Conservation (phyloP, 2,329 filamentous ascomycete genomes). For the Colletotrichum somersetense region DNA sequence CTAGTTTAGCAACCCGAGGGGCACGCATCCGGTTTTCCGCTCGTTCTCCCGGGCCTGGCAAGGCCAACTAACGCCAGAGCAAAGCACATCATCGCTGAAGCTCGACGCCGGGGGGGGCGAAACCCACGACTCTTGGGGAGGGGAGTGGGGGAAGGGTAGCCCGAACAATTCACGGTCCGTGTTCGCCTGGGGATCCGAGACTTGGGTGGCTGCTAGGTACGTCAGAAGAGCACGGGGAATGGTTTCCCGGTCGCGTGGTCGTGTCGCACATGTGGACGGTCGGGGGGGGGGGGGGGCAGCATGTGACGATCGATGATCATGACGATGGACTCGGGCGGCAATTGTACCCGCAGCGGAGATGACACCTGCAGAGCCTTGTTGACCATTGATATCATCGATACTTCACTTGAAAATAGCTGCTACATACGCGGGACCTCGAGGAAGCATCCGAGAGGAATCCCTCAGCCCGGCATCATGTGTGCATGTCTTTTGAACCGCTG, state of each 20-base stretch:
- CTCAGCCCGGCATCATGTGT: too few species aligned
- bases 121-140: not conserved
- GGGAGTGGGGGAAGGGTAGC: not conserved
- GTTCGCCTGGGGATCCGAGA: not conserved
- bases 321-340: not conserved
- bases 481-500: too few species aligned
- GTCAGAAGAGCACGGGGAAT: not conserved
- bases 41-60: not conserved
- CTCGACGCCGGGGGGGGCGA: not conserved
- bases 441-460: too few species aligned
- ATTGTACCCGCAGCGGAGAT: not conserved
- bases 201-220: not conserved
- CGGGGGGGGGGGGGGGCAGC: not conserved
- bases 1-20: not conserved
- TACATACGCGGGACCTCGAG: not conserved
- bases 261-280: not conserved
- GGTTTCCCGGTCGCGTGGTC: not conserved
- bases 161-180: not conserved
- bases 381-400: not conserved
- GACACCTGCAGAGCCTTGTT: not conserved
- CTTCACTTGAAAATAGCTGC: not conserved
- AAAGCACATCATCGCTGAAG: conserved; percentile 8
- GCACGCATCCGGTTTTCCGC: not conserved
- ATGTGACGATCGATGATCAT: not conserved
- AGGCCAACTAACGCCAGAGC: not conserved